A percentile compares a stretch with the other conserved stretches of the same genome.
Evolutionary conservation across 164 flowering plant species (phyloP).

Genomic region (Vitis rupestris): DNA sequence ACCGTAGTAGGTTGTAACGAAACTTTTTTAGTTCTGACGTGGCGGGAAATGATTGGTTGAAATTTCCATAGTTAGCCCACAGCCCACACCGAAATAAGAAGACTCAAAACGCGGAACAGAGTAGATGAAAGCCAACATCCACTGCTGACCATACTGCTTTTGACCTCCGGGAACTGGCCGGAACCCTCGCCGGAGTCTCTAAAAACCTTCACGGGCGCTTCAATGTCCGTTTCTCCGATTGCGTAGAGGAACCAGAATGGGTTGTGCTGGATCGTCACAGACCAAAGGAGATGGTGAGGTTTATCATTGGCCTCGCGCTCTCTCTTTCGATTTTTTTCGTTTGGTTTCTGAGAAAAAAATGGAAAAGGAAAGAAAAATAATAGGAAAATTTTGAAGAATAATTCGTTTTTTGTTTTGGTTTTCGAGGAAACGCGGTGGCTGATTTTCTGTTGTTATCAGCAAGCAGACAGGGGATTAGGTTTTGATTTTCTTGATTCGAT

Average conservation of each 20-base stretch:
- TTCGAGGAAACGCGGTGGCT: no score
- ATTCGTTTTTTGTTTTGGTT: no score
- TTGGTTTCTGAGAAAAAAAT: background rate
- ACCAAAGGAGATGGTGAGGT: conserved; percentile 46
- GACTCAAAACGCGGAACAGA: background rate
- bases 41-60: background rate
- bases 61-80: no score
- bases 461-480: no score
- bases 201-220: no score
- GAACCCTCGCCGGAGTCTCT: background rate
- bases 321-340: conserved; percentile 4
- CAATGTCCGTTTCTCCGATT: no score
- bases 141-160: background rate
- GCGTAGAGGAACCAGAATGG: conserved; percentile 19
- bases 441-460: no score
- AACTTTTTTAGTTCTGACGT: no score
- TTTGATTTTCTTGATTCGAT: no score
- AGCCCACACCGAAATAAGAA: background rate
- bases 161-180: background rate
- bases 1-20: no score
- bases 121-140: conserved; percentile 28
- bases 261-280: conserved; percentile 53
- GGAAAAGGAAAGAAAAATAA: no score
- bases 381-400: no score
- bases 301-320: background rate